Evolutionary conservation across 345 rosid species (phyloP).

Genomic region (Melaleuca alternifolia): DNA sequence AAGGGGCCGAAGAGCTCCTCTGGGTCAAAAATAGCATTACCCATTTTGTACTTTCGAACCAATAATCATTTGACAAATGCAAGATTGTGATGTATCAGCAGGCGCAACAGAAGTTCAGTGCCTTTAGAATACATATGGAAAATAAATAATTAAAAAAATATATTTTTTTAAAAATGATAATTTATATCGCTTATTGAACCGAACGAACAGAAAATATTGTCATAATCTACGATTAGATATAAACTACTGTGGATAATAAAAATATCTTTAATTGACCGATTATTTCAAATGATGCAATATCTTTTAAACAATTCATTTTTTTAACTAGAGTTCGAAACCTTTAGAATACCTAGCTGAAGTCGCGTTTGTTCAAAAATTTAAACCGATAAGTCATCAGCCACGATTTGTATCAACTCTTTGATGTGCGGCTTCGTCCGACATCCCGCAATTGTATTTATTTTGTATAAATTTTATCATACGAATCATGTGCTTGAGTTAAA

Average conservation of each 20-base stretch:
- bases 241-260: neutral
- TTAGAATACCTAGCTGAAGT: neutral
- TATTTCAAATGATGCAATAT: neutral
- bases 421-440: neutral
- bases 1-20: neutral
- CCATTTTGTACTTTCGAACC: neutral
- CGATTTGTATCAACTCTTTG: neutral
- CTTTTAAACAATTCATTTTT: neutral
- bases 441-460: neutral
- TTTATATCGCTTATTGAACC: rapidly evolving
- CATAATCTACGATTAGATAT: neutral
- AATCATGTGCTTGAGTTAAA: neutral
- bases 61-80: neutral
- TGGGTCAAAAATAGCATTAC: neutral
- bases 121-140: neutral
- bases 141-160: neutral
- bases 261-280: neutral
- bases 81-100: neutral
- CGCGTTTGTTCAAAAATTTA: neutral
- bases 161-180: neutral
- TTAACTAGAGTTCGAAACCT: neutral
- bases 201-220: neutral
- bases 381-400: neutral
- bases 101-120: neutral
- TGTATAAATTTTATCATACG: neutral